Conservation (phyloP, 2,329 filamentous ascomycete species). For the Penicillium sp. region DNA sequence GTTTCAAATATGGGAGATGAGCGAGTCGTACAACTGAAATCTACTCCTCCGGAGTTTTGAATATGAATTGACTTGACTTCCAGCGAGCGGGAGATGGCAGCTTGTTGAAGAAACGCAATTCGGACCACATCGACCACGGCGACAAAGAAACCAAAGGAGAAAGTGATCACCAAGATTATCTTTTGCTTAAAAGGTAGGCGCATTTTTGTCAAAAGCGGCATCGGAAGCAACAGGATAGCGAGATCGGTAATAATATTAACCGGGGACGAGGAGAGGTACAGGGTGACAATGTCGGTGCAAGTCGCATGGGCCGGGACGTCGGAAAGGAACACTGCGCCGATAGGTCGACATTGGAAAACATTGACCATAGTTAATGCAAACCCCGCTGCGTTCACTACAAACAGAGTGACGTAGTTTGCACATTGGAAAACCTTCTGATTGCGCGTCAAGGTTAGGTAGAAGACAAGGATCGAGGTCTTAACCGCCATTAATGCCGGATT, state of each 20-base stretch:
- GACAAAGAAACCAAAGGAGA: conserved; percentile 83
- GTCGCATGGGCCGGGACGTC: conserved; percentile 47
- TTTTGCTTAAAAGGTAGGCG: conserved; percentile 82
- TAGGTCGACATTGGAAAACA: conserved; percentile 79
- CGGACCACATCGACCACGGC: conserved; percentile 84
- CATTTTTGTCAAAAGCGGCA: conserved; percentile 86
- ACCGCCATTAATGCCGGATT: conserved; percentile 88
- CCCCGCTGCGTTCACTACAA: conserved; percentile 76
- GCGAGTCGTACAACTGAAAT: conserved; percentile 52
- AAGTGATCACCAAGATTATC: conserved; percentile 80
- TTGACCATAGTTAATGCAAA: conserved; percentile 80
- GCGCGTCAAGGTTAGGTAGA: conserved; percentile 80
- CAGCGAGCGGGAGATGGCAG: conserved; percentile 47
- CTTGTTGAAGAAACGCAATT: conserved; percentile 84
- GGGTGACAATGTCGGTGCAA: conserved; percentile 63
- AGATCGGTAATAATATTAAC: conserved; percentile 91
- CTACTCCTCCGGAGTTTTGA: conserved; percentile 45
- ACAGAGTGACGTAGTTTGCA: conserved; percentile 77
- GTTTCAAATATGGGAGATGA: not conserved
- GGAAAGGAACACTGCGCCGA: conserved; percentile 65
- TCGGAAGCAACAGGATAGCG: conserved; percentile 80
- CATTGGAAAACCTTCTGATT: conserved; percentile 75
- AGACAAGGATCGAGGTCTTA: conserved; percentile 88
- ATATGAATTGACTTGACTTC: conserved; percentile 29
- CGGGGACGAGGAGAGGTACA: conserved; percentile 73